These are phyloP conservation scores for Stephania cephalantha DNA, from an alignment of 164 flowering plant species.

Conservation along the genomic window DNA sequence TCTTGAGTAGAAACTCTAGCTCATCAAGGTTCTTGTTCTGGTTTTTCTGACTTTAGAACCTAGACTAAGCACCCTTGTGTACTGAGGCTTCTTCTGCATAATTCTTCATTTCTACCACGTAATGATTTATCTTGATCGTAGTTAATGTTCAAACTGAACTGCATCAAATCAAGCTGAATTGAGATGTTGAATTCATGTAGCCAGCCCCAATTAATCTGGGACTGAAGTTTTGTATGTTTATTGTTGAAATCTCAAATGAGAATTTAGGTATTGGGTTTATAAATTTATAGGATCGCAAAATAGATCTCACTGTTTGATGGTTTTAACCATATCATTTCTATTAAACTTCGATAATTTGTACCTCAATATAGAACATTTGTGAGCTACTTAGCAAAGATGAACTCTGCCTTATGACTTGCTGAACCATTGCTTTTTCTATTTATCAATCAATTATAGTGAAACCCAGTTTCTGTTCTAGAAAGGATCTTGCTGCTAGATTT, in stretches of 20 bases:
- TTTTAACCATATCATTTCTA: neutral
- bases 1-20: neutral
- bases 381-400: neutral
- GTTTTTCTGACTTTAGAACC: neutral
- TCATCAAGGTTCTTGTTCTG: neutral
- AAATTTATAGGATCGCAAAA: neutral
- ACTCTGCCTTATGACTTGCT: neutral
- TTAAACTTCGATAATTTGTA: neutral
- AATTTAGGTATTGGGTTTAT: too few relatives aligned
- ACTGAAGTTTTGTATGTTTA: too few relatives aligned
- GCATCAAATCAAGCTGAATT: too few relatives aligned
- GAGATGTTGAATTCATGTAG: too few relatives aligned
- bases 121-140: neutral
- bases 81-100: neutral
- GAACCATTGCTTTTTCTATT: neutral
- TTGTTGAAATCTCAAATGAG: too few relatives aligned
- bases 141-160: neutral
- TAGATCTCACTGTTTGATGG: too few relatives aligned
- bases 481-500: neutral
- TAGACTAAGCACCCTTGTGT: neutral
- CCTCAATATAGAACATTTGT: neutral
- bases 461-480: neutral
- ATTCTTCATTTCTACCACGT: neutral
- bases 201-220: too few relatives aligned
- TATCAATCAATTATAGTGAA: neutral